Evolutionary conservation across 768 basidiomycete genomes (phyloP), one percentile per base, ranked within the genome.

Genomic region (Paxillus rubicundulus): DNA sequence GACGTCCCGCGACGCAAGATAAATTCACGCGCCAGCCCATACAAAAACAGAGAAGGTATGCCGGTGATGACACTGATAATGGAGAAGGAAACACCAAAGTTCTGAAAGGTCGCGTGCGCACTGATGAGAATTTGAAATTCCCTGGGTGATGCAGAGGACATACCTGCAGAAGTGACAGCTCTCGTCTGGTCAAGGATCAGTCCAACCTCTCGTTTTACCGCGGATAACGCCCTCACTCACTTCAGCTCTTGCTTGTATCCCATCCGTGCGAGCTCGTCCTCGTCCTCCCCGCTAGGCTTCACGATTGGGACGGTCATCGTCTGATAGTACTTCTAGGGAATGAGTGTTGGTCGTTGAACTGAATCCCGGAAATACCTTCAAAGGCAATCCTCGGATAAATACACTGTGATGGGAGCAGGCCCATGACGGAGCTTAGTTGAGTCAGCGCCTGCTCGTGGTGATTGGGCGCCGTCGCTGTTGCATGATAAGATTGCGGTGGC

Each of bases 21-120:
- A 39, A 14, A 33, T 21, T 27, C 20, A 70, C 82, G 54, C 59
- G 86, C 85, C 65, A 88, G 58, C 16, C 87, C 86, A 69, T 81
- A 88, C 39, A 80, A 62, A 58, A 89, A 89, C 24, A 86, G 71
- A 0, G 86, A 86, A 0, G 86, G 80, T 24, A 87, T 77, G 1
- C 87, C 87, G 12, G 86, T 88, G 49, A 87, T 84, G 32, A 87
- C 78, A 21, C 82, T 84, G 50, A 91, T 89, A 66, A 91, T 85
- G 9, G 83, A 85, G 69, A 89, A 89, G 0, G 84, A 86, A 16
- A 81, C 73, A 72, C 85, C 85, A 58, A 87, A 87, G 64, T 86
- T 87, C 84, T 13, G 17, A 42, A 16, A 24, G 6, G 40, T 21
- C 2, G 20, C 20, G 27, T 47, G 28, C 32, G 6, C 36, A 33